Evolutionary conservation across 1,284 basidiomycete species (phyloP), one percentile per base, ranked within the genome.

Genomic region (Apiotrichum gamsii): DNA sequence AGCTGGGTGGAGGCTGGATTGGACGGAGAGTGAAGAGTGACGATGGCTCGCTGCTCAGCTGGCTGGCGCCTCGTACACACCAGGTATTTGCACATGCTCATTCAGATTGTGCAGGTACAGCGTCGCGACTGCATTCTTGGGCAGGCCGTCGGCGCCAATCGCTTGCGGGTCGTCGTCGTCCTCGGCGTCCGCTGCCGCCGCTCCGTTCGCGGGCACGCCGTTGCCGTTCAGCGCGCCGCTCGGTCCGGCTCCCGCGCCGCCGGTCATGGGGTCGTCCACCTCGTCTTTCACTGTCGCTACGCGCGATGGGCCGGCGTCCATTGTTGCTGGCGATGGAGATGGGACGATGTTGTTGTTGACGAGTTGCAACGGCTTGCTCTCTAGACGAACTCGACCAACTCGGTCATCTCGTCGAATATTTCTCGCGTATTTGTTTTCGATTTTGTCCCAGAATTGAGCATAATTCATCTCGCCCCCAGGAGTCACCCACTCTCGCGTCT

Each of bases 71-170:
- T 15, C 45, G 41, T 15, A 69, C 76, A 51, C 49, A 89, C 87
- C 83, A 56, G 82, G 81, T 45, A 91, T 77, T 72, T 89, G 89
- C 58, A 98, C 89, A 75, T 88, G 90, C 76, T 98, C 94, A 71
- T 98, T 97, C 64, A 98, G 75, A 73, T 98, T 98, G 72, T 96
- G 89, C 60, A 97, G 84, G 70, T 97, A 98, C 33, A 98, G 77
- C 15, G 94, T 97, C 72, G 94, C 89, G 38, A 83, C 81, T 29
- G 77, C 77, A 38, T 70, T 62, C 8, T 68, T 61, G 16, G 73
- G 70, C 41, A 73, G 51, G 19, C 57, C 59, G 19, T 68, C 61
- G 4, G 51, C 56, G 23, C 63, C 63, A 8, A 49, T 29, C 36
- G 52, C 54, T 28, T 57, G 35, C n/a, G 18, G 14, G n/a, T 28